Evolutionary conservation across 768 basidiomycete species (phyloP), one percentile per base, ranked within the genome.

Genomic region (Mycena galopus): DNA sequence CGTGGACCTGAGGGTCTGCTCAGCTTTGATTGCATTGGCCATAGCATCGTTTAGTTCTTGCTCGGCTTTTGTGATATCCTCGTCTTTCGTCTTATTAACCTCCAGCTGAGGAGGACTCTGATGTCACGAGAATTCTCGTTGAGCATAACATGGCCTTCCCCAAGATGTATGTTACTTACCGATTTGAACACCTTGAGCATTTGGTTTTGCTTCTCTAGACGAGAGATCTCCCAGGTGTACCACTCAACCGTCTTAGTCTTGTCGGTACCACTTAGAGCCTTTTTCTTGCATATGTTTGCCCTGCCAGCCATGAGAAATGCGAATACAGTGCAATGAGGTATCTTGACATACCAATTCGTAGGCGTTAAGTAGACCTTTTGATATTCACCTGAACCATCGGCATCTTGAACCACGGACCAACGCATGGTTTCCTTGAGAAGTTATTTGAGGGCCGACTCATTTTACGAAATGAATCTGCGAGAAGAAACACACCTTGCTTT

Each of bases 401-500:
- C 9, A 8, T 59, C 58, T 39, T 59, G 58, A 59, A 59, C 58
- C 37, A 59, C 58, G 35, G 58, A 8, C 58, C 58, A 59, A 59
- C 58, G 58, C 58, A 59, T 59, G 58, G 58, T 59, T 59, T 59
- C 58, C 58, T 59, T 59, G 58, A 59, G 58, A 59, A 59, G 35
- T 59, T 39, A 59, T 59, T 59, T 59, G 35, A 59, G 58, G 37
- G 17, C 58, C 23, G 35, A 59, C 58, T 59, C 37, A 39, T 59
- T 59, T 59, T 35, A 59, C 58, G 32, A 59, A 37, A 59, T 37
- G 35, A 37, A 42, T 59, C 58, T 59, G 50, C 2, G 50, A 51
- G 50, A 59, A 59, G 58, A 59, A 59, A 59, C 58, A 27, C 37
- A 59, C 58, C 37, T 59, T 59, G 58, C 58, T 59, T 39, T 59